These are phyloP conservation scores for Malus hybrid DNA, from an alignment of 331 rosid species.

Conservation along the genomic window DNA sequence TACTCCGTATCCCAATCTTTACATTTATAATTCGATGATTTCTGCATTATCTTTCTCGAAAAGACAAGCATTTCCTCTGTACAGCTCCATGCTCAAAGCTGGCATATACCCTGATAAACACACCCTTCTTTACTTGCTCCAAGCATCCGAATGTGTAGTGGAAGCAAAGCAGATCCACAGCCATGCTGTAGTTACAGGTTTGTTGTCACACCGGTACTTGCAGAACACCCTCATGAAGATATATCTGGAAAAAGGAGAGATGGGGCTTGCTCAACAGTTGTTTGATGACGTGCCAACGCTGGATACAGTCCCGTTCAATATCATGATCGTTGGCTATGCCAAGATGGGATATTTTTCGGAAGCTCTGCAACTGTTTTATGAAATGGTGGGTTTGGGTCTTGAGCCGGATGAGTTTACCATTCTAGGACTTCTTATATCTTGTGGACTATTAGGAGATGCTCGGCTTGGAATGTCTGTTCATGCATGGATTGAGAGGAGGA, in stretches of 20 bases:
- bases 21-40: conserved; percentile 50
- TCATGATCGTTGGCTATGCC: conserved; percentile 37
- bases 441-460: conserved; percentile 31
- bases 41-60: conserved; percentile 30
- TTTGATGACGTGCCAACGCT: conserved; percentile 21
- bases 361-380: conserved; percentile 28
- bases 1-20: conserved; percentile 52
- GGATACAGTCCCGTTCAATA: conserved; percentile 42
- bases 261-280: conserved; percentile 29
- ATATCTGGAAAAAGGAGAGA: conserved; percentile 33
- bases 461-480: conserved; percentile 53
- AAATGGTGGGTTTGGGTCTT: conserved; percentile 33
- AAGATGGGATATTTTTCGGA: conserved; percentile 28
- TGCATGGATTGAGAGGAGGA: conserved; percentile 46
- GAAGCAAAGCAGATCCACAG: conserved; percentile 46
- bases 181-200: conserved; percentile 41
- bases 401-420: conserved; percentile 43
- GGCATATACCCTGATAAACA: conserved; percentile 37
- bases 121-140: conserved; percentile 38
- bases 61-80: conserved; percentile 28
- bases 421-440: conserved; percentile 39
- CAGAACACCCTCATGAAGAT: conserved; percentile 31
- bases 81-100: conserved; percentile 34
- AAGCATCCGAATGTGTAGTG: conserved; percentile 19
- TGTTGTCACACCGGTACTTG: conserved; percentile 30